Conservation (phyloP, 1,284 basidiomycete species). For the Cutaneotrichosporon dermatis region DNA sequence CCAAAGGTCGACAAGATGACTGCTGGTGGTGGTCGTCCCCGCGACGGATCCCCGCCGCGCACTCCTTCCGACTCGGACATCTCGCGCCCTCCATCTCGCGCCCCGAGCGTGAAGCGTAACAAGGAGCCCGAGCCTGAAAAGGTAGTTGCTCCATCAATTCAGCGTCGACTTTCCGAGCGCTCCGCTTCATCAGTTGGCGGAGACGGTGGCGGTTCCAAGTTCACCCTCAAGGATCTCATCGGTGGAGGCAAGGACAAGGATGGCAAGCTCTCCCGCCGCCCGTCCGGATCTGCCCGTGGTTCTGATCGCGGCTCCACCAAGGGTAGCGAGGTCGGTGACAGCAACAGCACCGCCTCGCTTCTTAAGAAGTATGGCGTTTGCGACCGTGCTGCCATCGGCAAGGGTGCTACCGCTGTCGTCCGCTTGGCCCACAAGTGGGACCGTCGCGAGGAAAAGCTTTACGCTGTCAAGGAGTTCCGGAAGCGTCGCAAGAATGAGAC, state of each 20-base stretch:
- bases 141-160: conserved; percentile 5
- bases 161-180: conserved; percentile 26
- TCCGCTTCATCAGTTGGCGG: conserved; percentile 24
- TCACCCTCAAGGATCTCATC: conserved; percentile 76
- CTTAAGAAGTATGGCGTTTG: conserved; percentile 95
- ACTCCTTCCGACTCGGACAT: conserved; percentile 38
- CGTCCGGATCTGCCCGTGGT: conserved; percentile 60
- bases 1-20: conserved; percentile 33
- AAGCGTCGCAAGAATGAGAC: conserved; percentile 97
- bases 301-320: conserved; percentile 44
- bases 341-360: conserved; percentile 51
- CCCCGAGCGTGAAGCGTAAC: conserved; percentile 27
- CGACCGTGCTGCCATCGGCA: conserved; percentile 94
- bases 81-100: conserved; percentile 37
- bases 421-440: conserved; percentile 98
- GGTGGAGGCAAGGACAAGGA: conserved; percentile 45
- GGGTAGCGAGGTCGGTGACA: conserved; percentile 42
- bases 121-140: conserved; percentile 18
- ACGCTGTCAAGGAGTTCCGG: conserved; percentile 98
- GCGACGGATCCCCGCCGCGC: conserved; percentile 33
- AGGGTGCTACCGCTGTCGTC: conserved; percentile 95
- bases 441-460: conserved; percentile 91
- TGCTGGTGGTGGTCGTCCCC: conserved; percentile 7
- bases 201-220: conserved; percentile 58
- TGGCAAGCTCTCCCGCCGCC: conserved; percentile 63